Conservation (phyloP, 1,284 basidiomycete genomes). For the Puccinia polysora region DNA sequence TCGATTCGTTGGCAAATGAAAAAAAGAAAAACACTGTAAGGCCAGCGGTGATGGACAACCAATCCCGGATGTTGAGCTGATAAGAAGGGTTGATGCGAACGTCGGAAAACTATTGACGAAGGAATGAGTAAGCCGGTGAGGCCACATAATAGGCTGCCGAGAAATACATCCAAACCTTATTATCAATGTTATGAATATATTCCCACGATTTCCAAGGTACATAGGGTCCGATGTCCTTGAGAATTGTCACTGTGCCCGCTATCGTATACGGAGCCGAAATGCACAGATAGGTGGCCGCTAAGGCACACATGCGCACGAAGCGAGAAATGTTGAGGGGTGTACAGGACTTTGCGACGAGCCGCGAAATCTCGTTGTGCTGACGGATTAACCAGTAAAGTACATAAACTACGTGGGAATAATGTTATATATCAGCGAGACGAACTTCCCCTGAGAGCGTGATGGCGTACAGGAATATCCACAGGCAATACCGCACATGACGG, state of each 20-base stretch:
- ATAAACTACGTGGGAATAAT: constrained; percentile 13
- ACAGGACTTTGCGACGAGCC: constrained; percentile 15
- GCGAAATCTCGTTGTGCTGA: constrained; percentile 19
- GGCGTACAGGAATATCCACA: constrained; percentile 28
- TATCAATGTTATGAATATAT: constrained; percentile 24
- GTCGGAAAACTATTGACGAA: neutral
- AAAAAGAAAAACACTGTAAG: constrained; percentile 35
- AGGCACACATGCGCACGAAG: constrained; percentile 31
- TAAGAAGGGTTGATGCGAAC: constrained; percentile 18
- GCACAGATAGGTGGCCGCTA: constrained; percentile 27
- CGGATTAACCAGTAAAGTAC: constrained; percentile 39
- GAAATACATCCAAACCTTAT: constrained; percentile 7
- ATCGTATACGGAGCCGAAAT: constrained; percentile 32
- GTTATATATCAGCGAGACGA: neutral
- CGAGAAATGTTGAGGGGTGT: constrained; percentile 25
- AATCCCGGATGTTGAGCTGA: constrained; percentile 21
- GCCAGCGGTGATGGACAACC: constrained; percentile 17
- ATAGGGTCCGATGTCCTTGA: constrained; percentile 21
- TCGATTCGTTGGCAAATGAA: constrained; percentile 34
- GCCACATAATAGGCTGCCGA: neutral
- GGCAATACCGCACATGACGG: constrained; percentile 31
- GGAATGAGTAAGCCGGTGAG: neutral
- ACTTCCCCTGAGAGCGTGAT: neutral
- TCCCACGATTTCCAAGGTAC: constrained; percentile 37
- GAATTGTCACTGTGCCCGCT: constrained; percentile 3